Evolutionary conservation across 2,329 filamentous ascomycete species (phyloP).

Genomic region (Gaeumannomyces tritici): DNA sequence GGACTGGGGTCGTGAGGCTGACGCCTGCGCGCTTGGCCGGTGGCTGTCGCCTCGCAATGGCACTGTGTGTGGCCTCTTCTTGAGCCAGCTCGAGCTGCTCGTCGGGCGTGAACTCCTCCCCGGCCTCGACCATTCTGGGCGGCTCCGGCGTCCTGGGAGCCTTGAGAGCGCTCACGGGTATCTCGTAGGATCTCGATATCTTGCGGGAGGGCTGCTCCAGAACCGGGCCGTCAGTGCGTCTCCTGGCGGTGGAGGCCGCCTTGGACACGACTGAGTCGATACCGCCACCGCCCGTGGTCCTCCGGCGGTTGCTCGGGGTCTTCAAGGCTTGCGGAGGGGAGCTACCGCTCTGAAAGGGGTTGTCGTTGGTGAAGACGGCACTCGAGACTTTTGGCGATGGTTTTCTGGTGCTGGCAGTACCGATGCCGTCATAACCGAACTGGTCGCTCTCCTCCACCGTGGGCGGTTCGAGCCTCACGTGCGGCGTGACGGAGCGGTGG

Average conservation of each 20-base stretch:
- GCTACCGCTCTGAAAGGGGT: conserved; percentile 85
- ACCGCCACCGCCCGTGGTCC: conserved; percentile 31
- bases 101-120: conserved; percentile 91
- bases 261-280: conserved; percentile 20
- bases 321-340: conserved; percentile 47
- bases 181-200: conserved; percentile 48
- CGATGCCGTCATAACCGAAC: background rate
- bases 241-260: conserved; percentile 27
- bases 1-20: conserved; percentile 54
- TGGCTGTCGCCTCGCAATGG: conserved; percentile 29
- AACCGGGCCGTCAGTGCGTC: conserved; percentile 31
- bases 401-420: conserved; percentile 17
- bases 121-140: conserved; percentile 44
- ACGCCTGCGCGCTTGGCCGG: conserved; percentile 27
- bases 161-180: conserved; percentile 34
- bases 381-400: conserved; percentile 27
- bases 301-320: conserved; percentile 38
- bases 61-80: conserved; percentile 45
- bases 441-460: conserved; percentile 30
- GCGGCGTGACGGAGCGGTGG: conserved; percentile 39
- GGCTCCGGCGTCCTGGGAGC: conserved; percentile 22
- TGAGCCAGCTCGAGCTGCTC: conserved; percentile 73
- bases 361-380: conserved; percentile 76
- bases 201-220: conserved; percentile 42
- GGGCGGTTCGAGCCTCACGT: conserved; percentile 44